A percentile compares a stretch with the other conserved stretches of the same genome.
Conservation (phyloP, 73 alveolate species). For the Tetrahymena borealis region DNA sequence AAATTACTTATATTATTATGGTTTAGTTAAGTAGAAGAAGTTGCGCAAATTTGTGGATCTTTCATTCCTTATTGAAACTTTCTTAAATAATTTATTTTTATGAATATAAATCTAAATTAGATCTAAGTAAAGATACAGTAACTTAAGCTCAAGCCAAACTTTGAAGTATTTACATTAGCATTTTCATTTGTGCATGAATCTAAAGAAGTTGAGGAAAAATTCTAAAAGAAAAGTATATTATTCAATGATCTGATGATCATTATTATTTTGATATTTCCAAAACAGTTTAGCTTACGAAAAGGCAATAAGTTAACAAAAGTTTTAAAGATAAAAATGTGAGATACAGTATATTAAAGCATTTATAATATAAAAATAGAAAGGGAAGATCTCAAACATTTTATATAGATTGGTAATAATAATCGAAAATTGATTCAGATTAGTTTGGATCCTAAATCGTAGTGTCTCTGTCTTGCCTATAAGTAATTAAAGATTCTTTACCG, state of each 20-base stretch:
- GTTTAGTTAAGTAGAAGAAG: not conserved
- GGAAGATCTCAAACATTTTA: not conserved
- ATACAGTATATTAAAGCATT: not conserved
- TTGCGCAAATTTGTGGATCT: too few species aligned
- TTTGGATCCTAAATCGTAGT: not conserved
- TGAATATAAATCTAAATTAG: not conserved
- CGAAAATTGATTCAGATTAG: not conserved
- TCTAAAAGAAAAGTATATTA: not conserved
- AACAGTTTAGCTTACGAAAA: too few species aligned
- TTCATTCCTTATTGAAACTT: not conserved
- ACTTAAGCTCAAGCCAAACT: not conserved
- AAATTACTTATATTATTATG: not conserved
- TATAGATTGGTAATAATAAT: not conserved
- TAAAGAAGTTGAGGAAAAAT: not conserved
- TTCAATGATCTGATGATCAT: too few species aligned
- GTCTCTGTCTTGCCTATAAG: not conserved
- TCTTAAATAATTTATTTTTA: not conserved
- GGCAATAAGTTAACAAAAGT: too few species aligned
- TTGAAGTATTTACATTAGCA: not conserved
- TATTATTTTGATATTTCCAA: not conserved
- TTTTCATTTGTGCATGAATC: not conserved
- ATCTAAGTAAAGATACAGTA: not conserved
- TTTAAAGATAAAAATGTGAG: too few species aligned
- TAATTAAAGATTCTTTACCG: not conserved
- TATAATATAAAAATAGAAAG: not conserved